phyloP scores from a whole-genome alignment of 345 rosid genomes.

The Salix arbutifolia region DNA sequence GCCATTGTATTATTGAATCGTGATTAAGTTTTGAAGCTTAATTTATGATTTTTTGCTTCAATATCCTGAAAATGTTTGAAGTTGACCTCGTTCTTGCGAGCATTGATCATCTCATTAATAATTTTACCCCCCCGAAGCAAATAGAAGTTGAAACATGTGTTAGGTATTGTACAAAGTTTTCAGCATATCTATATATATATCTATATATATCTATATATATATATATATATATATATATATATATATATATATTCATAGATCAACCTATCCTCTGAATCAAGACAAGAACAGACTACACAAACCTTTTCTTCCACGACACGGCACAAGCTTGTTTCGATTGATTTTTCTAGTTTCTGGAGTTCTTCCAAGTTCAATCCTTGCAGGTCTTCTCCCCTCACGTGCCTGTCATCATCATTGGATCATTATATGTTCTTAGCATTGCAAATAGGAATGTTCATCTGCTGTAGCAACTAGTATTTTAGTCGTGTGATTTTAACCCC shows the following conservation, averaged over 20 bases:
- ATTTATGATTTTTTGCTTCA: too few species aligned
- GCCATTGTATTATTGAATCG: neutral
- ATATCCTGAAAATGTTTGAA: neutral
- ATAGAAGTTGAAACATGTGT: neutral
- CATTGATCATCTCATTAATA: conserved; percentile 22
- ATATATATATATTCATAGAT: neutral
- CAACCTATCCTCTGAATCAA: neutral
- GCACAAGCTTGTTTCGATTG: conserved; percentile 18
- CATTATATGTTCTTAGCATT: neutral
- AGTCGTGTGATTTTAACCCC: conserved; percentile 23
- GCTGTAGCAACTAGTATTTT: neutral
- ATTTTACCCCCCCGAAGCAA: conserved; percentile 25
- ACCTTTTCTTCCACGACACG: conserved; percentile 29
- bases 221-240: too few species aligned
- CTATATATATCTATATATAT: too few species aligned
- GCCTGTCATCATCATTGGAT: conserved; percentile 12
- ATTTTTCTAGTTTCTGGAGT: conserved; percentile 18
- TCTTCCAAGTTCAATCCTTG: conserved; percentile 27
- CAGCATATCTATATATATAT: too few species aligned
- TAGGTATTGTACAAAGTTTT: neutral
- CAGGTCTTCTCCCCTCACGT: conserved; percentile 34
- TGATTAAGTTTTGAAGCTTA: neutral
- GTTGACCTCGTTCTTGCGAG: conserved; percentile 26
- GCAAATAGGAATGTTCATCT: neutral
- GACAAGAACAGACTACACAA: neutral